These are phyloP conservation scores for Lipomyces sp. DNA, from an alignment of 805 yeast species.

Conservation along the genomic window DNA sequence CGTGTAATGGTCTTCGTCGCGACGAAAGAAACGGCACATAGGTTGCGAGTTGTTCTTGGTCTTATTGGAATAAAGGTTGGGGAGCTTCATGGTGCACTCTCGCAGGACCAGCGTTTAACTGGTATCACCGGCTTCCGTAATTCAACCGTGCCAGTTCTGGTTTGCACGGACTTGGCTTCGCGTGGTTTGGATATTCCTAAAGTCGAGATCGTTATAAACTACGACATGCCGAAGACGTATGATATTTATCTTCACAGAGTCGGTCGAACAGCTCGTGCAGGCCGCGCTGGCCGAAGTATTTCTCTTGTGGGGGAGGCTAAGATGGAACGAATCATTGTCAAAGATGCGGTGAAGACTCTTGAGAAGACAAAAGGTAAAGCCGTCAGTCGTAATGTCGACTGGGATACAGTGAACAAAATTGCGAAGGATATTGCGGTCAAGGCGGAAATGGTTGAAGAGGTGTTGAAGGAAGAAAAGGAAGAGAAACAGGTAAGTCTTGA, in stretches of 20 bases:
- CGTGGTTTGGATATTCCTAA: slow-evolving; percentile 99
- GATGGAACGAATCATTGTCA: slow-evolving; percentile 88
- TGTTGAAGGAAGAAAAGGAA: slow-evolving; percentile 82
- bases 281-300: slow-evolving; percentile 90
- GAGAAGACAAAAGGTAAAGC: slow-evolving; percentile 57
- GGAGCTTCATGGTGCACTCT: slow-evolving; percentile 84
- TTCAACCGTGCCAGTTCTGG: slow-evolving; percentile 79
- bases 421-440: slow-evolving; percentile 65
- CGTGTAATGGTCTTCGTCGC: slow-evolving; percentile 90
- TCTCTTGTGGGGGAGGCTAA: slow-evolving; percentile 92
- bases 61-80: slow-evolving; percentile 83
- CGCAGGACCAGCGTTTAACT: slow-evolving; percentile 88
- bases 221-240: slow-evolving; percentile 91
- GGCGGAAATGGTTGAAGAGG: slow-evolving; percentile 67
- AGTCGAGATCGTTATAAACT: slow-evolving; percentile 91
- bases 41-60: slow-evolving; percentile 81
- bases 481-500: slow-evolving; percentile 64
- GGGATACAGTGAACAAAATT: slow-evolving; percentile 78
- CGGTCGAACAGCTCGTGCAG: slow-evolving; percentile 99
- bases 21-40: slow-evolving; percentile 89
- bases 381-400: slow-evolving; percentile 88
- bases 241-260: slow-evolving; percentile 96
- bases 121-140: slow-evolving; percentile 83
- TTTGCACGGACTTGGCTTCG: slow-evolving; percentile 98
- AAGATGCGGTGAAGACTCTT: slow-evolving; percentile 78